phyloP scores from a whole-genome alignment of 345 rosid species.

The Aurinia saxatilis region DNA sequence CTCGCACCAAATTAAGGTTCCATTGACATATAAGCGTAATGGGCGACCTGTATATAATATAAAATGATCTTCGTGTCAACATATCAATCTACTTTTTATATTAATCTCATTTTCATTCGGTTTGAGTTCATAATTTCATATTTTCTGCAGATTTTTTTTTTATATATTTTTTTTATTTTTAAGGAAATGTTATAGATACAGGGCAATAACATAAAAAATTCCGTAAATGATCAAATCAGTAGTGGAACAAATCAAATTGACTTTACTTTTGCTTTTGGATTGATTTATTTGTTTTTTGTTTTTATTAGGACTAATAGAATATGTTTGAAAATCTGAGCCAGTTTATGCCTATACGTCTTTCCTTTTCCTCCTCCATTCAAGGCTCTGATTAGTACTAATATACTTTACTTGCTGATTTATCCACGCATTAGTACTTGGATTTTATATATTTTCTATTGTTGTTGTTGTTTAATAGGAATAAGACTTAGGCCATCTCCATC shows the following conservation, averaged over 20 bases:
- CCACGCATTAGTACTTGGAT: not conserved
- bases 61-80: not conserved
- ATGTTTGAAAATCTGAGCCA: constrained; percentile 21
- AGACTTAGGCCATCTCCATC: no score
- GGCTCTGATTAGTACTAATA: constrained; percentile 23
- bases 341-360: constrained; percentile 1
- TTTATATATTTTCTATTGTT: not conserved
- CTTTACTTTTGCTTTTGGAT: constrained; percentile 2
- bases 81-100: not conserved
- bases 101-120: not conserved
- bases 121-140: not conserved
- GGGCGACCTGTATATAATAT: not conserved
- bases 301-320: constrained; percentile 7
- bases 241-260: constrained; percentile 18
- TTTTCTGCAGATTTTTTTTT: not conserved
- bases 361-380: constrained; percentile 23
- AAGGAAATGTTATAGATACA: no score
- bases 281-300: not conserved
- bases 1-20: constrained; percentile 1
- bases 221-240: not conserved
- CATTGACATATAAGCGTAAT: constrained; percentile 14
- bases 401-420: constrained; percentile 5
- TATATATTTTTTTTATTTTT: no score
- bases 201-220: not conserved
- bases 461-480: no score